Base-by-base conservation (phyloP, 2,329 filamentous ascomycete genomes). In the Aspergillus tanneri region DNA sequence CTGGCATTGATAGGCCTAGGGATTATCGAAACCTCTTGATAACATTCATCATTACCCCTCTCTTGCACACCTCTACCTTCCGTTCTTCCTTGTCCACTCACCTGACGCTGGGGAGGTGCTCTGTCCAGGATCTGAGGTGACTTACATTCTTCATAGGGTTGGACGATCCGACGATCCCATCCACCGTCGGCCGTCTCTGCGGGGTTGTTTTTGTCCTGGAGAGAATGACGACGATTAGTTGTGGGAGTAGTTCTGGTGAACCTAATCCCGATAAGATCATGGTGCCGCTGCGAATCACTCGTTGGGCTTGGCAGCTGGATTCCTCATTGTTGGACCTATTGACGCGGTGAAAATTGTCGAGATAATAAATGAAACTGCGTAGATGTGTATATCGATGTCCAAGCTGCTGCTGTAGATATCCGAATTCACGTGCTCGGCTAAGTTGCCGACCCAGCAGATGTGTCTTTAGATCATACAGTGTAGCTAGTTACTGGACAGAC, bases 401-500 rank as follows among this genome's bases (percentile, higher is more conserved):
- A 14, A 24, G 27, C 11, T n/a, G 35, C 19, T 23, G 9, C 10
- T 22, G 14, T 14, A 16, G 4, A 7, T 6, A 12, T 16, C 30
- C 11, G 27, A 14, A 30, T 61, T 63, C 57, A 63, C 59, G 61
- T 63, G 58, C 57, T 61, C 60, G 54, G 58, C 52, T 57, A 57
- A 56, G 51, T 53, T 39, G 41, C 52, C 42, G 38, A 49, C 46
- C 53, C 46, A 49, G 18, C 25, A n/a, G 43, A 23, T 18, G 14
- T 28, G 23, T 11, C 19, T 35, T 43, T 28, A 18, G 24, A 41
- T 9, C 18, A 14, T 14, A 19, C 34, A 14, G 34, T 37, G 25
- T 8, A 8, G 25, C 25, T 28, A 8, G 8, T n/a, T 37, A 11
- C 7, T 18, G 34, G 34, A n/a, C 27, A 12, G 10, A n/a, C 4